Base-by-base conservation (phyloP, 805 yeast genomes). In the Zygoascus ofunaensis region DNA sequence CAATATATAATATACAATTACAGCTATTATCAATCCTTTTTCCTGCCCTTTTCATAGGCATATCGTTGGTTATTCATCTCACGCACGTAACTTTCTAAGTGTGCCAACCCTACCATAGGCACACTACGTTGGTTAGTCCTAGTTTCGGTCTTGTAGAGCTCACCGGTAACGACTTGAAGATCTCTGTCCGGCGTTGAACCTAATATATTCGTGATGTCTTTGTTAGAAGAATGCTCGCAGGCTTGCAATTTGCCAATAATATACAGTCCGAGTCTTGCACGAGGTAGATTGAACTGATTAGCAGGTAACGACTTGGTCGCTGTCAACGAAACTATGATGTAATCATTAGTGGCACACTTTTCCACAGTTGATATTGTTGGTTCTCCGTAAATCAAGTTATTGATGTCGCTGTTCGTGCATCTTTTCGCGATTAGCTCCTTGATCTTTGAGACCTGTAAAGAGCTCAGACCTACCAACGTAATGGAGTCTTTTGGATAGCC, bases 401-500 rank as follows among this genome's bases (percentile, higher is more conserved):
- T 46, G 10, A 34, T 18, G 17, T 40, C 44, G 28, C 26, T 49
- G 35, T 20, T 38, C 21, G 28, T 24, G 34, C 70, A 64, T 17
- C 63, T 50, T n/a, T 55, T 55, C 2, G 46, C 46, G 1, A 69
- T 46, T 2, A 76, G 58, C 45, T 74, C 77, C 23, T 59, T 55
- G 2, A 78, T 53, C 43, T 55, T 60, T 52, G 76, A 80, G 5
- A 66, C 62, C 18, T 59, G 57, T 28, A 63, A 66, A 3, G 64
- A 57, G 1, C 76, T 66, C 21, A 70, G 49, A 10, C 15, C 32
- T 4, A 20, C 41, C 7, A 80, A 66, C 17, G 65, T 60, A 17
- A 79, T 65, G 18, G 54, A 54, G 0, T 55, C 48, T 1, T 53
- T 34, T 0, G 73, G 64, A 46, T 74, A 75, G 0, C 74, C 76